Conservation (phyloP, 129 eudicot genomes). For the Calendula officinalis region DNA sequence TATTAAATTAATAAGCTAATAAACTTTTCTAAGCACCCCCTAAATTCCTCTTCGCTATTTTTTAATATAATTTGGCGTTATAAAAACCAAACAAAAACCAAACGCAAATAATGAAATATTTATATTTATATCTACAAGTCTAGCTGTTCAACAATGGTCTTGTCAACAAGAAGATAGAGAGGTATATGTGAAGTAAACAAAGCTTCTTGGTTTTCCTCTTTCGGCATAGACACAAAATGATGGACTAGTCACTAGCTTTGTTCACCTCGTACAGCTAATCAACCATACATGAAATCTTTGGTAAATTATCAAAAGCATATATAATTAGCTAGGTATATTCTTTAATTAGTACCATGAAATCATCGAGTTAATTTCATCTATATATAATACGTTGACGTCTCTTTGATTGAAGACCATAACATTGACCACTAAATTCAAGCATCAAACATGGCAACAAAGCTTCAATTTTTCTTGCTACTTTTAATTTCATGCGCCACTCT, state of each 20-base stretch:
- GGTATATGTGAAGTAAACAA: background rate
- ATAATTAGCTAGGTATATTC: slow-evolving; percentile 21
- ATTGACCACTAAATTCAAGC: background rate
- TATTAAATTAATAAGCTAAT: too few species aligned
- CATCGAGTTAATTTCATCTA: background rate
- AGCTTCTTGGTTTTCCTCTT: background rate
- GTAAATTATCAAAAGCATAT: slow-evolving; percentile 4
- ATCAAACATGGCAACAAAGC: slow-evolving; percentile 14
- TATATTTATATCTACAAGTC: background rate
- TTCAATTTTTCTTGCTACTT: slow-evolving; percentile 6
- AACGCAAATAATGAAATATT: background rate
- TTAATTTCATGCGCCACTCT: slow-evolving; percentile 8
- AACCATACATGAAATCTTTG: background rate
- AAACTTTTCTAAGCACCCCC: too few species aligned
- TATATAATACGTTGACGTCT: slow-evolving; percentile 1
- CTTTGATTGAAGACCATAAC: background rate
- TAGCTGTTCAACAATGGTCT: slow-evolving; percentile 3
- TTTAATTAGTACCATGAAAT: background rate
- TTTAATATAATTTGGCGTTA: too few species aligned
- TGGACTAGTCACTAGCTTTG: background rate
- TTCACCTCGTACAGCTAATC: background rate
- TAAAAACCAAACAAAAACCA: background rate
- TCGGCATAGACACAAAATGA: background rate
- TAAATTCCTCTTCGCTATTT: too few species aligned
- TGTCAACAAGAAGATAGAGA: background rate